These are phyloP conservation scores for Penicillium goetzii DNA, from an alignment of 495 filamentous ascomycete species.

Conservation along the genomic window DNA sequence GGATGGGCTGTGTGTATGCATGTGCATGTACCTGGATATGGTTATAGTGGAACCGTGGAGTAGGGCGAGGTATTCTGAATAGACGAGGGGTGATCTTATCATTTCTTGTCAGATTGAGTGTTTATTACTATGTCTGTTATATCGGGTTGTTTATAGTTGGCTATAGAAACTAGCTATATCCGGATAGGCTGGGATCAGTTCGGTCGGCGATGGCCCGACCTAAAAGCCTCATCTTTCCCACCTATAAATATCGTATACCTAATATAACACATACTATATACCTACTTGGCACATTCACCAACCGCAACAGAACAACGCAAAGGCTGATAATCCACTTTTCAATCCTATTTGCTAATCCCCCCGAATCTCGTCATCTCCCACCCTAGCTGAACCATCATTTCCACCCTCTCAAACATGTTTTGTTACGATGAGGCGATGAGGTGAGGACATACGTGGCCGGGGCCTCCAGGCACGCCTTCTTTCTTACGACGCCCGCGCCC, in stretches of 20 bases:
- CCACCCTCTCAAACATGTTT: not conserved
- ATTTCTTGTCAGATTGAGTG: not conserved
- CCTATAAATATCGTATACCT: not conserved
- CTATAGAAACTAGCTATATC: not conserved
- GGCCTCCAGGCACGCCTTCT: conserved; percentile 26
- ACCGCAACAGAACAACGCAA: not conserved
- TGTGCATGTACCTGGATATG: not conserved
- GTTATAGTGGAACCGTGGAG: not conserved
- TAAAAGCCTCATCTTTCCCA: not conserved
- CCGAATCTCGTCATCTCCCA: not conserved
- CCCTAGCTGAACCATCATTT: not conserved
- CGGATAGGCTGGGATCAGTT: not conserved
- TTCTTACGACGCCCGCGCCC: conserved; percentile 2
- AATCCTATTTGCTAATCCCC: not conserved
- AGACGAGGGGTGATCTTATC: too few species aligned
- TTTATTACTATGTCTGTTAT: not conserved
- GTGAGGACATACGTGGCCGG: conserved; percentile 27
- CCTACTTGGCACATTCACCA: not conserved
- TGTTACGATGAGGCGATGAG: not conserved
- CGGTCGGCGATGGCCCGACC: conserved; percentile 1
- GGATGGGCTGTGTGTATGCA: not conserved
- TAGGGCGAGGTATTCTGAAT: not conserved
- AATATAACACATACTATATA: not conserved
- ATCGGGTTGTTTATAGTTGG: not conserved
- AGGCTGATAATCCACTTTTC: not conserved